Percentiles rank a stretch among this genome's conserved stretches.
Conservation (phyloP, 176 grass and related monocot species). For the Tuctoria greenei region DNA sequence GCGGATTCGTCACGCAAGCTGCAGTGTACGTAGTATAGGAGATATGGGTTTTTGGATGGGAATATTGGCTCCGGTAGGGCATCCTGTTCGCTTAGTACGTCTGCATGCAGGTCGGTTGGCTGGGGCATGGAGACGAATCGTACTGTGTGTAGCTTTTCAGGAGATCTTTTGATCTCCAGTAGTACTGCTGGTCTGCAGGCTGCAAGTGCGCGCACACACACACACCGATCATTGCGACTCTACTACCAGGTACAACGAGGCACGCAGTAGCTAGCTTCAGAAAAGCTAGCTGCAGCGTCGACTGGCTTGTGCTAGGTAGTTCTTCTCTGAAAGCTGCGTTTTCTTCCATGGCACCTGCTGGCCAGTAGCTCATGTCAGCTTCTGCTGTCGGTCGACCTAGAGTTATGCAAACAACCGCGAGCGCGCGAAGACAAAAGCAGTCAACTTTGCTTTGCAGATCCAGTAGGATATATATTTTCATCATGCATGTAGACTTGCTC, state of each 20-base stretch:
- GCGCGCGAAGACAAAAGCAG: no score
- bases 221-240: not conserved
- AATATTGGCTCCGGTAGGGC: not conserved
- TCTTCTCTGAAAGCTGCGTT: no score
- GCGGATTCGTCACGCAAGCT: not conserved
- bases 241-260: not conserved
- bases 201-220: not conserved
- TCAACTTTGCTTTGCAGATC: not conserved
- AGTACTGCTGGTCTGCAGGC: not conserved
- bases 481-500: not conserved
- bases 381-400: no score
- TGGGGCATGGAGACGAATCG: slow-evolving; percentile 21
- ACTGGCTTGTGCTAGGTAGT: no score
- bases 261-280: no score
- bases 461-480: not conserved
- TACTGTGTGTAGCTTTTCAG: slow-evolving; percentile 5
- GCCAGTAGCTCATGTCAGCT: no score
- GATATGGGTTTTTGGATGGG: not conserved
- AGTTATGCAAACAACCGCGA: no score
- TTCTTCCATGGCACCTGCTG: no score
- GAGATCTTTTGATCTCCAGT: slow-evolving; percentile 17
- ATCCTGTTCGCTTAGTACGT: no score
- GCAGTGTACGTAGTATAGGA: no score
- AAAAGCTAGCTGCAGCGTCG: no score
- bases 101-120: not conserved